Evolutionary conservation across 1,139 yeast genomes (phyloP), one percentile per base, ranked within the genome.

Genomic region (Saccharomyces pastorianus): DNA sequence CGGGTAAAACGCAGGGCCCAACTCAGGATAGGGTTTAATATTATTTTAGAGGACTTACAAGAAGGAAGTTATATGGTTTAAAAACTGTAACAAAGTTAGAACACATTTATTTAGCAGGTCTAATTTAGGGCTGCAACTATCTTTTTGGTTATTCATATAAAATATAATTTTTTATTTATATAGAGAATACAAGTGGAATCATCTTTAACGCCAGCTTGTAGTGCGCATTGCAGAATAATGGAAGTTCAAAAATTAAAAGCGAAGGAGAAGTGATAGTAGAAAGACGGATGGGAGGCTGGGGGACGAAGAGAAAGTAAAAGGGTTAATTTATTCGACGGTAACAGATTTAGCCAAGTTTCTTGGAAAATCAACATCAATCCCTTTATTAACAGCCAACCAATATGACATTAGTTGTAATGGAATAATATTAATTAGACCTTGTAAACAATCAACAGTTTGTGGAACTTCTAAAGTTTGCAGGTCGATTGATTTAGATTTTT

Each of bases 291-390:
- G 41, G 27, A 47, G 26, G 28, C 8, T 29, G 29, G 25, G 3
- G 23, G 46, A 20, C 5, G 6, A 2, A 13, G 17, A n/a, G 20
- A 46, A 46, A 5, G 28, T n/a, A 25, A 26, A 27, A 2, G 3
- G 17, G 9, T 14, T 13, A n/a, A 8, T 27, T 53, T 60, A 71
- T 58, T 73, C 98, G 60, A 95, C 99, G 53, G 99, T 95, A 56
- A 95, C 99, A 49, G 96, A 85, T 78, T 95, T 95, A 61, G 99
- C 99, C 76, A 95, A 81, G 76, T 95, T 95, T 76, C 99, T 85
- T 64, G 99, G 99, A 83, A 93, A 93, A 73, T 95, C 99, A 56
- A 95, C 99, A 71, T 95, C 96, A 65, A 88, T 86, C 47, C 98
- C 98, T 71, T 93, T 87, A 74, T 86, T 84, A 55, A 89, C 93